Evolutionary conservation across 371 early-diverging fungal species (phyloP).

Genomic region (Cokeromyces recurvatus): DNA sequence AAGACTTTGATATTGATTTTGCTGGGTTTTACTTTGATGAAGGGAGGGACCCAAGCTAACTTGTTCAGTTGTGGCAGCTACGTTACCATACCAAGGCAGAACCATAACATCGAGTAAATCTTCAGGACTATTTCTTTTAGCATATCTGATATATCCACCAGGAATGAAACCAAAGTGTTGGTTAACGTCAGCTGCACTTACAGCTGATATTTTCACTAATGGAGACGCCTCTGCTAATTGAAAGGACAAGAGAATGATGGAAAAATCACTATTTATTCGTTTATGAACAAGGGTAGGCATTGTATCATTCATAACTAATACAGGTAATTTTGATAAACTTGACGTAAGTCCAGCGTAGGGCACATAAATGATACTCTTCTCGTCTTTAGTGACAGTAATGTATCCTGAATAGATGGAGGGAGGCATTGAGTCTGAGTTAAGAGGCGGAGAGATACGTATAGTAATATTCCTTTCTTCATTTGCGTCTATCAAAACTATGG

Average conservation of each 20-base stretch:
- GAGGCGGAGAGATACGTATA: slow-evolving; percentile 26
- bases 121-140: slow-evolving; percentile 22
- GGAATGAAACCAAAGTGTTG: slow-evolving; percentile 25
- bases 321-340: slow-evolving; percentile 22
- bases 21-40: background rate
- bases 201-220: slow-evolving; percentile 17
- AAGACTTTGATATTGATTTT: background rate
- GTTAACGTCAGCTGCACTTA: slow-evolving; percentile 14
- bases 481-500: slow-evolving; percentile 16
- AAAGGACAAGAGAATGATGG: slow-evolving; percentile 18
- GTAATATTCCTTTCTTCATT: slow-evolving; percentile 20
- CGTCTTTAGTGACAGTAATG: slow-evolving; percentile 18
- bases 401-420: slow-evolving; percentile 43
- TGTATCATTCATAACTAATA: slow-evolving; percentile 27
- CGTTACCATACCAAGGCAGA: slow-evolving; percentile 30
- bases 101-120: slow-evolving; percentile 23
- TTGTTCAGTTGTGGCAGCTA: slow-evolving; percentile 23
- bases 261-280: background rate
- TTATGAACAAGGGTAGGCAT: slow-evolving; percentile 22
- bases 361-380: slow-evolving; percentile 14
- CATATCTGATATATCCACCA: slow-evolving; percentile 26
- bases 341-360: slow-evolving; percentile 42
- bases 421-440: background rate
- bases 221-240: slow-evolving; percentile 29
- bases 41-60: slow-evolving; percentile 1